These are phyloP conservation scores for Nakaseomyces bracarensis DNA, from an alignment of 1,139 yeast species.

Conservation along the genomic window DNA sequence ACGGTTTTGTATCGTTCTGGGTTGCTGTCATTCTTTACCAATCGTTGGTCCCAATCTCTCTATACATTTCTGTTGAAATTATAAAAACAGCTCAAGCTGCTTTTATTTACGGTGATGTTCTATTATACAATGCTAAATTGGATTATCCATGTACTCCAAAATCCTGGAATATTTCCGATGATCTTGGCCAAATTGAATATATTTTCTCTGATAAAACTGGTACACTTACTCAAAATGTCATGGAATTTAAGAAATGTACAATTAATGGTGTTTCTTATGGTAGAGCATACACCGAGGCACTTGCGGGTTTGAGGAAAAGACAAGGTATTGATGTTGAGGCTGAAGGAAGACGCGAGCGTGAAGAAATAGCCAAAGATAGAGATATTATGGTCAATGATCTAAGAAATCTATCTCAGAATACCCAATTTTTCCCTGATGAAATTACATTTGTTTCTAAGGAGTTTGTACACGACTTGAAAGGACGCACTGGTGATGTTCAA, in stretches of 20 bases:
- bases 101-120: slow-evolving; percentile 79
- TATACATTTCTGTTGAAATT: slow-evolving; percentile 89
- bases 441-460: slow-evolving; percentile 76
- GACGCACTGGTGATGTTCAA: slow-evolving; percentile 46
- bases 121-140: slow-evolving; percentile 75
- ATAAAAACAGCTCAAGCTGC: slow-evolving; percentile 91
- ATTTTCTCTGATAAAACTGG: slow-evolving; percentile 96
- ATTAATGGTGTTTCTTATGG: slow-evolving; percentile 83
- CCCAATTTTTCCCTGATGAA: slow-evolving; percentile 54
- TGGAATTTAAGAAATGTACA: slow-evolving; percentile 93
- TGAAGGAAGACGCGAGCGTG: slow-evolving; percentile 56
- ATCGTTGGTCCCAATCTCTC: slow-evolving; percentile 87
- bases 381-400: slow-evolving; percentile 55
- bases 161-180: slow-evolving; percentile 96
- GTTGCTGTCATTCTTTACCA: slow-evolving; percentile 86
- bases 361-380: slow-evolving; percentile 55
- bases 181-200: slow-evolving; percentile 92
- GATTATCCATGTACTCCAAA: slow-evolving; percentile 96
- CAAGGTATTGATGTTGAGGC: slow-evolving; percentile 71
- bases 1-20: slow-evolving; percentile 79
- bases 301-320: slow-evolving; percentile 85
- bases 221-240: slow-evolving; percentile 88
- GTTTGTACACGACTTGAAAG: slow-evolving; percentile 46
- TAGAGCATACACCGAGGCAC: slow-evolving; percentile 90
- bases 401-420: slow-evolving; percentile 37